phyloP scores from a whole-genome alignment of 306 rosid genomes.

The Senna tora region DNA sequence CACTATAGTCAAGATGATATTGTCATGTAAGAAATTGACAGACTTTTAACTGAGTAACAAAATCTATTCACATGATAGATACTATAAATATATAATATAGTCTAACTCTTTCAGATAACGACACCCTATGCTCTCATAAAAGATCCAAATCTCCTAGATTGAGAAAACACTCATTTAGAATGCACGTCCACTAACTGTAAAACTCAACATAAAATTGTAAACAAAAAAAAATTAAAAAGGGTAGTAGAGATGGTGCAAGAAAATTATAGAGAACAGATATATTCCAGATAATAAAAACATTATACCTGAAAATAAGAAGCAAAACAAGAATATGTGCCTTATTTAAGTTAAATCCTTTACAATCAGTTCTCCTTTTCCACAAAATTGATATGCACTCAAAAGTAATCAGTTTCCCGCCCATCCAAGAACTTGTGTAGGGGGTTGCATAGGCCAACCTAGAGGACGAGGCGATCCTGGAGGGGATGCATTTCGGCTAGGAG shows the following conservation, averaged over 20 bases:
- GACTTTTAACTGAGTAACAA: too few relatives aligned
- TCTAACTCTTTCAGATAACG: too few relatives aligned
- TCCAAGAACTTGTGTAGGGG: slow-evolving; percentile 51
- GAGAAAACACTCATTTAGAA: too few relatives aligned
- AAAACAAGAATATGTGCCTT: slow-evolving; percentile 55
- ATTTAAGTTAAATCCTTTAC: slow-evolving; percentile 71
- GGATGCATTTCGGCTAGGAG: slow-evolving; percentile 71
- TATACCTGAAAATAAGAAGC: slow-evolving; percentile 43
- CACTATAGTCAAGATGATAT: too few relatives aligned
- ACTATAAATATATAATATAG: too few relatives aligned
- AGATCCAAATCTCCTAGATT: too few relatives aligned
- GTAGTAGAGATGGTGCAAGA: slow-evolving; percentile 3
- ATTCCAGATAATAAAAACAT: slow-evolving; percentile 40
- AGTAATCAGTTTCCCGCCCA: slow-evolving; percentile 40
- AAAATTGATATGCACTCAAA: slow-evolving; percentile 61
- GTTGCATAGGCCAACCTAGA: slow-evolving; percentile 87
- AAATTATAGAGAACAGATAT: not conserved
- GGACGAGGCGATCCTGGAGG: slow-evolving; percentile 88
- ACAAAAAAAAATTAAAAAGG: not conserved
- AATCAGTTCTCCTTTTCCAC: slow-evolving; percentile 65
- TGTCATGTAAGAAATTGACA: too few relatives aligned
- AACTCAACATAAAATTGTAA: not conserved
- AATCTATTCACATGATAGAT: too few relatives aligned
- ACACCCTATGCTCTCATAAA: too few relatives aligned
- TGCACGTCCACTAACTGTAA: not conserved